phyloP scores from a whole-genome alignment of 768 basidiomycete genomes.

The Termitomyces sp. region DNA sequence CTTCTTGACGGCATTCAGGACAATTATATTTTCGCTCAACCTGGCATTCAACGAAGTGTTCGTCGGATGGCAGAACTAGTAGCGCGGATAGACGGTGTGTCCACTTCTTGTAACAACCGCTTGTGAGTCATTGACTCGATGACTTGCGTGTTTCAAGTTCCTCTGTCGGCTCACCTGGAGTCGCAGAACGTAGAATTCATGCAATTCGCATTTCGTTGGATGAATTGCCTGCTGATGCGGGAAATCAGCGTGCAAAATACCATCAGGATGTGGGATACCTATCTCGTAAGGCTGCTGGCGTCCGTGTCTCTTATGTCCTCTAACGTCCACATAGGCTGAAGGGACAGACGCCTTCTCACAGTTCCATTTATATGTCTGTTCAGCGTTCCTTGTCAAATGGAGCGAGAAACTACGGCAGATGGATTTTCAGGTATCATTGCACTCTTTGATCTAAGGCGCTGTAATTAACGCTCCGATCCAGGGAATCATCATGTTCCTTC shows the following conservation, averaged over 20 bases:
- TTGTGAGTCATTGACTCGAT: neutral
- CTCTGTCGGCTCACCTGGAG: slow-evolving; percentile 83
- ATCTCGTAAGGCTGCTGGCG: slow-evolving; percentile 61
- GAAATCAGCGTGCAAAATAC: slow-evolving; percentile 97
- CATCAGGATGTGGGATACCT: slow-evolving; percentile 99
- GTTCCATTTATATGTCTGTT: slow-evolving; percentile 98
- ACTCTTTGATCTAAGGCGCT: neutral
- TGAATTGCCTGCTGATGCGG: slow-evolving; percentile 98
- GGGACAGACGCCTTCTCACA: slow-evolving; percentile 98
- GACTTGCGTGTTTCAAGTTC: slow-evolving; percentile 45
- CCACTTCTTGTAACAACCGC: neutral
- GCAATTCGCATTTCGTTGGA: slow-evolving; percentile 99
- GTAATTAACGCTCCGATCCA: slow-evolving; percentile 25
- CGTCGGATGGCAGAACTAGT: slow-evolving; percentile 93
- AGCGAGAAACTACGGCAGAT: slow-evolving; percentile 90
- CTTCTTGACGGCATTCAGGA: slow-evolving; percentile 97
- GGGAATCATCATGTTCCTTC: slow-evolving; percentile 99
- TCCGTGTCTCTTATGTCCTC: neutral
- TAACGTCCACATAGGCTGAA: slow-evolving; percentile 66
- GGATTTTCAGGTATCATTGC: slow-evolving; percentile 94
- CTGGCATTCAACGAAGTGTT: slow-evolving; percentile 93
- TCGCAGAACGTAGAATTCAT: slow-evolving; percentile 96
- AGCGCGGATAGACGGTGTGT: slow-evolving; percentile 78
- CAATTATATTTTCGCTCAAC: slow-evolving; percentile 96
- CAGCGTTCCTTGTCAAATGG: slow-evolving; percentile 95